Conservation (phyloP, 2,329 filamentous ascomycete genomes). For the Colletotrichum cuscutae region DNA sequence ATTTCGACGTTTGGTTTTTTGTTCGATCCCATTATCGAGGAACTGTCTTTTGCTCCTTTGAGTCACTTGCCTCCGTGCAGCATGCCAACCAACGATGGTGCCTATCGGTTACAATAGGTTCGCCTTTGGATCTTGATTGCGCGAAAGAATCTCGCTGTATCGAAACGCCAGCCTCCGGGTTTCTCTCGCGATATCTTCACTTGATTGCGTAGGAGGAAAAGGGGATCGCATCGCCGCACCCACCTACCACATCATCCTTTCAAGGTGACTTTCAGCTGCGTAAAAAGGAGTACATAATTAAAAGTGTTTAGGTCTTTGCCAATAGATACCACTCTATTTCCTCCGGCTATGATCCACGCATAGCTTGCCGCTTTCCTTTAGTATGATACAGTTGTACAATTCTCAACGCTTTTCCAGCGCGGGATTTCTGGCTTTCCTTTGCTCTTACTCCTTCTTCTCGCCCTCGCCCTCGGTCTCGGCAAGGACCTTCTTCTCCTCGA, state of each 20-base stretch:
- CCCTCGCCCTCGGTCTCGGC: constrained; percentile 58
- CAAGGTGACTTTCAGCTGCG: not conserved
- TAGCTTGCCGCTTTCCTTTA: constrained; percentile 6
- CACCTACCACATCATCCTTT: not conserved
- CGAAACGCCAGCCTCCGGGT: too few species aligned
- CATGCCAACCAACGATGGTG: too few species aligned
- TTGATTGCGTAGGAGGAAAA: not conserved
- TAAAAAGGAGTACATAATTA: not conserved
- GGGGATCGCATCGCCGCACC: not conserved
- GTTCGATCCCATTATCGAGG: too few species aligned
- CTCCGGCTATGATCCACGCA: not conserved
- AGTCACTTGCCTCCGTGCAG: too few species aligned
- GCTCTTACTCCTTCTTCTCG: constrained; percentile 46
- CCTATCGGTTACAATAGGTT: not conserved
- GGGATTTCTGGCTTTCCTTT: not conserved
- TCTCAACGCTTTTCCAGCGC: constrained; percentile 1
- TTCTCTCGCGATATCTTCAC: not conserved
- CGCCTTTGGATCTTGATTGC: not conserved
- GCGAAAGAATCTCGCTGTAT: not conserved
- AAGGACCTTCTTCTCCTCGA: constrained; percentile 93
- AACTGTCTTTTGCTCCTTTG: too few species aligned
- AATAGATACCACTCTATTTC: constrained; percentile 24
- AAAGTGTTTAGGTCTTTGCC: not conserved
- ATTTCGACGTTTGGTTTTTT: too few species aligned
- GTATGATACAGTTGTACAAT: constrained; percentile 35